phyloP scores from a whole-genome alignment of 176 grass and related monocot species.

The Ananas comosus region DNA sequence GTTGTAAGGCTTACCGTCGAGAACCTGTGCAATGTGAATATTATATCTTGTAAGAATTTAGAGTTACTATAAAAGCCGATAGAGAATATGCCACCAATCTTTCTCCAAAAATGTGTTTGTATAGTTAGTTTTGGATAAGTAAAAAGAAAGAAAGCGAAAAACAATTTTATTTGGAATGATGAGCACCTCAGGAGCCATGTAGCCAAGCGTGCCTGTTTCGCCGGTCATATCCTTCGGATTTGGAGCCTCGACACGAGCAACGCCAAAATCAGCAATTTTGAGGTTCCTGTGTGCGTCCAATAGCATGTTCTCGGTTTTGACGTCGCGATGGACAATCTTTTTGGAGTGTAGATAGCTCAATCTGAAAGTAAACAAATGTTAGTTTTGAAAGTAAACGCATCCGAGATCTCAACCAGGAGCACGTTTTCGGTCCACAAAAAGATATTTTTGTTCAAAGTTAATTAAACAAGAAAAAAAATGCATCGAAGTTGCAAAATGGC shows the following conservation, averaged over 20 bases:
- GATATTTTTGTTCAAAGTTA: too few species aligned
- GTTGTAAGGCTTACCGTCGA: constrained; percentile 65
- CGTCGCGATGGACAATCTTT: constrained; percentile 66
- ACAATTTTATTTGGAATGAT: background rate
- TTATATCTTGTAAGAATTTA: background rate
- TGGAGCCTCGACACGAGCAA: constrained; percentile 72
- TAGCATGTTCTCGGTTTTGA: constrained; percentile 87
- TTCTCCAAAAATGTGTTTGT: background rate
- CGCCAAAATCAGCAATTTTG: constrained; percentile 85
- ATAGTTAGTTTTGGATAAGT: background rate
- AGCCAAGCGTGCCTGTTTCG: constrained; percentile 73
- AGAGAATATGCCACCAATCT: background rate
- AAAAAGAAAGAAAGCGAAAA: background rate
- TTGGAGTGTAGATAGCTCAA: constrained; percentile 57
- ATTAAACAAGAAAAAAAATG: too few species aligned
- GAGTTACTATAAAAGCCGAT: background rate
- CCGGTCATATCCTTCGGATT: constrained; percentile 84
- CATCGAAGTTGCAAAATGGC: too few species aligned
- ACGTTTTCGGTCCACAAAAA: too few species aligned
- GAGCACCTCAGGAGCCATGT: constrained; percentile 91
- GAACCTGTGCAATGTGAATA: constrained; percentile 28
- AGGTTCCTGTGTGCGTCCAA: constrained; percentile 51
- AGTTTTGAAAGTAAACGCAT: too few species aligned
- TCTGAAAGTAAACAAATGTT: constrained; percentile 20
- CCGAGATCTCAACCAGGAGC: too few species aligned